Conservation (phyloP, 169 alveolate species). For the Eimeria praecox region DNA sequence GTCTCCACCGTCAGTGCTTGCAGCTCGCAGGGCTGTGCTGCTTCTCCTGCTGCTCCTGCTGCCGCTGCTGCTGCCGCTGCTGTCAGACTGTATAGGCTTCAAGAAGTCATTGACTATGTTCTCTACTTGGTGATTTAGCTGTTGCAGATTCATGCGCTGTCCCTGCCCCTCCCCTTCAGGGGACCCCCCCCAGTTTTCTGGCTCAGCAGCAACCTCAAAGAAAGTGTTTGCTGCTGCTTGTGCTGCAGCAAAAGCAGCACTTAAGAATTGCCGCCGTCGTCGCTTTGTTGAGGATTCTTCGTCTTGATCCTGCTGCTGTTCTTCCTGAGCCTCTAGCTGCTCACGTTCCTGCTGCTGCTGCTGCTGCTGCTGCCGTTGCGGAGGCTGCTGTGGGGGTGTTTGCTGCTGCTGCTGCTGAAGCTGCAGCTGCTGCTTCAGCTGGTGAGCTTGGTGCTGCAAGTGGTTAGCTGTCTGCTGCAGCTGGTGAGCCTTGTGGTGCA, state of each 20-base stretch:
- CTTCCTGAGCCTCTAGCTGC: constrained; percentile 32
- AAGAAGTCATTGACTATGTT: constrained; percentile 52
- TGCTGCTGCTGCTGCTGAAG: constrained; percentile 1
- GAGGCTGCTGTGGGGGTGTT: neutral
- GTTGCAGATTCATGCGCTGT: constrained; percentile 17
- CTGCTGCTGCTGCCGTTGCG: neutral
- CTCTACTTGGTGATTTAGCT: constrained; percentile 43
- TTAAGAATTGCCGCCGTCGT: constrained; percentile 27
- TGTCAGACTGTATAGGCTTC: neutral
- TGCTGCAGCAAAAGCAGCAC: constrained; percentile 59
- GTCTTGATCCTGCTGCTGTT: constrained; percentile 14
- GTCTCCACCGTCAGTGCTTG: neutral
- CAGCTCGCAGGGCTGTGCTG: constrained; percentile 19
- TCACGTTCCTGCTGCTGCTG: neutral
- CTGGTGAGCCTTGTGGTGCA: neutral
- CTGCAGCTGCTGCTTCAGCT: constrained; percentile 25
- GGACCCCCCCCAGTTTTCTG: neutral
- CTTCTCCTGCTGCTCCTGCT: neutral
- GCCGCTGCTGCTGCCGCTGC: constrained; percentile 20
- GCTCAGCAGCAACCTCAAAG: constrained; percentile 33
- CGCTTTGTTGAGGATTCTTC: neutral
- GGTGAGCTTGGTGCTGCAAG: constrained; percentile 11
- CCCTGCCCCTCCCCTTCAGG: constrained; percentile 1
- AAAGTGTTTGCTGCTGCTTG: constrained; percentile 65
- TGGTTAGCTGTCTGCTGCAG: constrained; percentile 3